Percentiles rank a stretch among this genome's conserved stretches.
These are phyloP conservation scores for Gnomoniopsis sp. DNA, from an alignment of 2,329 filamentous ascomycete genomes.

Conservation along the genomic window DNA sequence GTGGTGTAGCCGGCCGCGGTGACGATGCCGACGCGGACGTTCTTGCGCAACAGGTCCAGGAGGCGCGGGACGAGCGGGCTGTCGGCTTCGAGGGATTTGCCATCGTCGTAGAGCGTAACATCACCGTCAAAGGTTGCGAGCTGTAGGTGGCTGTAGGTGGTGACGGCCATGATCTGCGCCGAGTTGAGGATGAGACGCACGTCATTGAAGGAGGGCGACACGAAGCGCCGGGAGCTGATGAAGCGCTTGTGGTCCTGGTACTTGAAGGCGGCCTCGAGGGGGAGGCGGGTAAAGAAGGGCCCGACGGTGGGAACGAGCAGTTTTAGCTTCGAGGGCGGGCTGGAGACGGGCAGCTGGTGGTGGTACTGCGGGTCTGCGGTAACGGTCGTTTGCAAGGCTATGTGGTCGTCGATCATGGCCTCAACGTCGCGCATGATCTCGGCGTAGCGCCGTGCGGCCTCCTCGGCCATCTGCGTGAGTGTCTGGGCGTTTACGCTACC, in stretches of 20 bases:
- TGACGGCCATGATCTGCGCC: constrained; percentile 89
- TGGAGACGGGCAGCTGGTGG: constrained; percentile 23
- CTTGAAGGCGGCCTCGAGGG: constrained; percentile 84
- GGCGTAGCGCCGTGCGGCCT: constrained; percentile 83
- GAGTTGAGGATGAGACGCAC: constrained; percentile 91
- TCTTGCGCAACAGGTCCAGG: constrained; percentile 68
- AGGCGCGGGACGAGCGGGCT: constrained; percentile 73
- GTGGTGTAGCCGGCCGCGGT: constrained; percentile 95
- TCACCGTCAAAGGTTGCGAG: constrained; percentile 97
- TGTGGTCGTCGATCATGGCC: constrained; percentile 81
- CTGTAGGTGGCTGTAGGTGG: constrained; percentile 67
- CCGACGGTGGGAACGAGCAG: constrained; percentile 88
- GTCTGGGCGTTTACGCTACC: constrained; percentile 43
- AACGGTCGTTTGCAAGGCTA: constrained; percentile 48
- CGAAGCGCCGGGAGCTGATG: constrained; percentile 89
- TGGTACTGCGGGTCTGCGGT: not conserved
- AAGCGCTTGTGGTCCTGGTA: constrained; percentile 82
- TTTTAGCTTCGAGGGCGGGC: constrained; percentile 79
- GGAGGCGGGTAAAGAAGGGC: constrained; percentile 87
- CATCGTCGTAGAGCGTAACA: constrained; percentile 92
- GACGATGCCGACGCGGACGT: constrained; percentile 88
- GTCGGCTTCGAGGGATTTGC: constrained; percentile 68
- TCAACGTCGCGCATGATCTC: constrained; percentile 94
- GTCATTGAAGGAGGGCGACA: constrained; percentile 96
- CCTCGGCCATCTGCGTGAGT: constrained; percentile 67